Base-by-base conservation (phyloP, 2,329 filamentous ascomycete species). In the Cercospora sesami region DNA sequence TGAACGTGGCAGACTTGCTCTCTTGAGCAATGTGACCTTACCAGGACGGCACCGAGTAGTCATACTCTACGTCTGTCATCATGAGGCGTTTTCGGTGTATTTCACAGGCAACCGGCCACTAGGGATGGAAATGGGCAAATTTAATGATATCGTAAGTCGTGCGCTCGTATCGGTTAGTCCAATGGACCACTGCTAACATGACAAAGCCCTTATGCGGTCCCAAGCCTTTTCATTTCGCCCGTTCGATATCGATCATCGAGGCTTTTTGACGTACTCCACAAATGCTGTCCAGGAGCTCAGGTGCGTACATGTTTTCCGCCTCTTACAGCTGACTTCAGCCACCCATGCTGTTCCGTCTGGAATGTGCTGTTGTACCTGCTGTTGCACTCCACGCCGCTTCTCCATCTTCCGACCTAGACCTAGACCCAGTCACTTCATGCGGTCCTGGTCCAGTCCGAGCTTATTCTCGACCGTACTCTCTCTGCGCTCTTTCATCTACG, bases 1-100 rank as follows among this genome's bases (percentile, higher is more conserved):
- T 97, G 94, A 97, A 97, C 78, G 78, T 80, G 26, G 78, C 79
- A 21, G 79, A 80, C 71, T 68, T 80, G 59, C 74, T 80, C n/a
- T 75, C 78, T 36, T 80, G 39, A 66, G 36, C 16, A 39, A 21
- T 21, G 36, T 42, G 9, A 16, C 21, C 10, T 53, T 42, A n/a
- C 8, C 23, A 63, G 16, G 28, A 23, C 9, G 14, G 45, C 18
- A 18, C 4, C n/a, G 16, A 31, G n/a, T n/a, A 23, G 9, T 42
- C 21, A 10, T 64, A 42, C 23, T 30, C n/a, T 45, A 59, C 30
- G n/a, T 31, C 21, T 23, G 42, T 58, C 48, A 42, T 30, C 30
- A 55, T 39, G 18, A 39, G 65, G 55, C 60, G 65, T 64, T 67
- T 59, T 14, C 9, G 21, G 23, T n/a, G 48, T 31, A 26, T 67